Evolutionary conservation across 805 yeast genomes (phyloP).

Genomic region (Blastobotrys chiropterorum): DNA sequence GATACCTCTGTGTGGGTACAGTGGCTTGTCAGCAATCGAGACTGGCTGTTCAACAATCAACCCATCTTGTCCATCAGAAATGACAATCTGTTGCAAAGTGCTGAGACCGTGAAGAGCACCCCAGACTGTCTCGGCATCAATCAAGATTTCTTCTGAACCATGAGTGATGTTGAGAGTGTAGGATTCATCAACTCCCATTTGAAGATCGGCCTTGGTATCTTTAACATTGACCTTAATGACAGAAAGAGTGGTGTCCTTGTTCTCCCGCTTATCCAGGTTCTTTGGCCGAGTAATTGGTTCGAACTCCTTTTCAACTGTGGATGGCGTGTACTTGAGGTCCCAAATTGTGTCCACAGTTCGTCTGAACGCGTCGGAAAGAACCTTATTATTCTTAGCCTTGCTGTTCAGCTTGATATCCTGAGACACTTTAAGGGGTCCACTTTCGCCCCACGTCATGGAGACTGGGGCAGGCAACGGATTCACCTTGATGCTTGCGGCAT

Average conservation of each 20-base stretch:
- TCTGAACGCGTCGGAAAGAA: slow-evolving; percentile 27
- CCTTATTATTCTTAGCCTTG: slow-evolving; percentile 2
- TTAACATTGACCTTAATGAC: slow-evolving; percentile 15
- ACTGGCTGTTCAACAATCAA: slow-evolving; percentile 32
- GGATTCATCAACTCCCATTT: slow-evolving; percentile 35
- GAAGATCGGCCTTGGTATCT: slow-evolving; percentile 28
- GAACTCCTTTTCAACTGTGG: slow-evolving; percentile 27
- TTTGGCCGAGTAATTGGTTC: slow-evolving; percentile 18
- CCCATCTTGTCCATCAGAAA: slow-evolving; percentile 22
- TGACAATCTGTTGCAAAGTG: slow-evolving; percentile 34
- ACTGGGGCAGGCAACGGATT: slow-evolving; percentile 22
- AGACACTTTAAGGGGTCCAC: slow-evolving; percentile 12
- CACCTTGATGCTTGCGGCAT: slow-evolving; percentile 3
- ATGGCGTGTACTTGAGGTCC: slow-evolving; percentile 32
- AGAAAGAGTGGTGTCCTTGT: neutral
- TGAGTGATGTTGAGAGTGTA: slow-evolving; percentile 25
- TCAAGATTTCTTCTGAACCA: slow-evolving; percentile 15
- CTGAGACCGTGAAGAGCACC: slow-evolving; percentile 36
- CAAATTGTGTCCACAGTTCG: slow-evolving; percentile 22
- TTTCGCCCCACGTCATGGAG: slow-evolving; percentile 14
- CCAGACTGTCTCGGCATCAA: slow-evolving; percentile 33
- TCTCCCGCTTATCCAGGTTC: neutral
- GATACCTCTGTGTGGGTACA: slow-evolving; percentile 35
- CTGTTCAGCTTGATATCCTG: slow-evolving; percentile 7
- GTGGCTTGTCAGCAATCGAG: slow-evolving; percentile 31